Conservation (phyloP, 1,284 basidiomycete species). For the Pholiota adiposa region DNA sequence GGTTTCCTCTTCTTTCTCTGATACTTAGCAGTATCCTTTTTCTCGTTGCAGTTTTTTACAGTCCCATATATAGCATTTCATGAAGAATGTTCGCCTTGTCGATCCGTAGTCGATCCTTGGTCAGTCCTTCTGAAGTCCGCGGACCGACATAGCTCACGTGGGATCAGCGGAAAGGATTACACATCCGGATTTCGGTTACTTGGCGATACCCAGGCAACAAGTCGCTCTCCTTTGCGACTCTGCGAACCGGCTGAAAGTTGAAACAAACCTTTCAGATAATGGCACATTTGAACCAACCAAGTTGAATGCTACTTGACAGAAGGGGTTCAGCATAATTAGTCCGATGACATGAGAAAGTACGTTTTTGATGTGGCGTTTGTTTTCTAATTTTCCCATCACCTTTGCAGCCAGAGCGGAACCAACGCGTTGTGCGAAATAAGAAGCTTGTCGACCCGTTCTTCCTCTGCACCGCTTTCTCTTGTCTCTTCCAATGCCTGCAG, state of each 20-base stretch:
- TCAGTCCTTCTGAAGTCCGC: too few relatives aligned
- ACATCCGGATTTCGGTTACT: background rate
- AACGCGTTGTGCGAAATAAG: slow-evolving; percentile 22
- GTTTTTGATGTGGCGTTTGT: slow-evolving; percentile 9
- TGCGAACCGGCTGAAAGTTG: background rate
- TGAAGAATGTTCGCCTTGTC: too few relatives aligned
- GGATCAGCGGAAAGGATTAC: background rate
- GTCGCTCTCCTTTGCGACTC: background rate
- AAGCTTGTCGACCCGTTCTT: slow-evolving; percentile 12
- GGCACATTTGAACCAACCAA: background rate
- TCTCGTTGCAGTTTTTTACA: too few relatives aligned
- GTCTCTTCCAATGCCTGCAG: slow-evolving; percentile 45
- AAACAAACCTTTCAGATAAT: background rate
- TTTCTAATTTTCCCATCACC: slow-evolving; percentile 22
- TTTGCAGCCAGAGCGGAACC: slow-evolving; percentile 15
- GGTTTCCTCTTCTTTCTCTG: too few relatives aligned
- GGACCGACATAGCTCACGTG: background rate
- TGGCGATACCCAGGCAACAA: background rate
- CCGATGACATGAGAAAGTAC: slow-evolving; percentile 3
- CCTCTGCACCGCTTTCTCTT: background rate
- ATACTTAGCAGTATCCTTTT: too few relatives aligned
- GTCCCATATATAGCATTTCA: too few relatives aligned
- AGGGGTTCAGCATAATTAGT: background rate
- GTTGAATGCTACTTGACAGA: background rate
- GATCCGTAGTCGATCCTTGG: too few relatives aligned